Evolutionary conservation across 768 basidiomycete species (phyloP).

Genomic region (Termitomyces sp.): DNA sequence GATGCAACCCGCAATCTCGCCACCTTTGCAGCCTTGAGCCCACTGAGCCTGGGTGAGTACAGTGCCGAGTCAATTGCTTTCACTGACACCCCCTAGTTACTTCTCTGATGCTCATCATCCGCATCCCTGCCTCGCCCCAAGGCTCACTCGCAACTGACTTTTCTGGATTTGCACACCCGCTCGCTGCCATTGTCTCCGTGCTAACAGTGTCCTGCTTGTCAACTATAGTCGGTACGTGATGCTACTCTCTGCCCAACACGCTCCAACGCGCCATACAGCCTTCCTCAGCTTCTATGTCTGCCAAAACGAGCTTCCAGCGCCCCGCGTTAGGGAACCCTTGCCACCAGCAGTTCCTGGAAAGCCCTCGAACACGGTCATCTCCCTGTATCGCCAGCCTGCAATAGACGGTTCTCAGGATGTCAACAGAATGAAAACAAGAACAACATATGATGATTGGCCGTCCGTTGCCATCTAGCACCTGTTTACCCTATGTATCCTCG

Average conservation of each 20-base stretch:
- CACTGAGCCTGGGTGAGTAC: slow-evolving; percentile 9
- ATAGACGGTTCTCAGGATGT: background rate
- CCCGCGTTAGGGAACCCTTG: background rate
- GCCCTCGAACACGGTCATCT: slow-evolving; percentile 7
- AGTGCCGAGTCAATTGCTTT: background rate
- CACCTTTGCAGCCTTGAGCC: slow-evolving; percentile 9
- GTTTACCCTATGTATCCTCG: background rate
- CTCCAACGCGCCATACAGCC: background rate
- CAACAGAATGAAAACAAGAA: background rate
- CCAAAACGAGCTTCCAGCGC: slow-evolving; percentile 3
- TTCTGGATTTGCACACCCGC: slow-evolving; percentile 13
- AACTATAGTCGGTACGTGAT: slow-evolving; percentile 19
- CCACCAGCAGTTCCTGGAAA: background rate
- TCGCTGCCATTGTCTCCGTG: slow-evolving; percentile 16
- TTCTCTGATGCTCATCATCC: slow-evolving; percentile 19
- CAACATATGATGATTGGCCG: slow-evolving; percentile 9
- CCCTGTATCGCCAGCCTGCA: slow-evolving; percentile 2
- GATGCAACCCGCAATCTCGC: slow-evolving; percentile 6
- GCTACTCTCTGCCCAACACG: background rate
- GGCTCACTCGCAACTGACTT: slow-evolving; percentile 26
- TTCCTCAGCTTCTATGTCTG: slow-evolving; percentile 7
- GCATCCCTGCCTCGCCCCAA: slow-evolving; percentile 16
- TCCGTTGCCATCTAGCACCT: slow-evolving; percentile 1
- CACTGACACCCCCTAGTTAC: slow-evolving; percentile 8
- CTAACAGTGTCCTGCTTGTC: slow-evolving; percentile 24